Conservation (phyloP, 495 filamentous ascomycete species). For the Lasiosphaeria ovina region DNA sequence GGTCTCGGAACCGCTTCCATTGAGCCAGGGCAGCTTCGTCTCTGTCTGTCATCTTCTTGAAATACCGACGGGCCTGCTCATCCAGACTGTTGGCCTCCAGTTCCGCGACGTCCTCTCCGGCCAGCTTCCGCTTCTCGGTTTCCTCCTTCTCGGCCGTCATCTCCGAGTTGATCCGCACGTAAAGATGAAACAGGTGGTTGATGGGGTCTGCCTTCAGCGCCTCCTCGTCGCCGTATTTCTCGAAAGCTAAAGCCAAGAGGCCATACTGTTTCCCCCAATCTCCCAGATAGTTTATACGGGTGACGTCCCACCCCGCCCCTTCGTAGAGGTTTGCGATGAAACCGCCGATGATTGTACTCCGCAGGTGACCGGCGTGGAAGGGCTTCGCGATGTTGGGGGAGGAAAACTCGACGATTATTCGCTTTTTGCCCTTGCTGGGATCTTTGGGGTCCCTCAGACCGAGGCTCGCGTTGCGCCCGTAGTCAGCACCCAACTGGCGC, state of each 20-base stretch:
- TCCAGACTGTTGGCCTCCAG: conserved; percentile 55
- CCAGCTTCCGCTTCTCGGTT: conserved; percentile 44
- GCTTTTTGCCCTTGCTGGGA: conserved; percentile 68
- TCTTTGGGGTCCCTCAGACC: conserved; percentile 68
- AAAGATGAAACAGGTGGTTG: conserved; percentile 63
- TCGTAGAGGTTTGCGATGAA: conserved; percentile 62
- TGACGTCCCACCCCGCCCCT: conserved; percentile 59
- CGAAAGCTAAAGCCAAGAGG: conserved; percentile 57
- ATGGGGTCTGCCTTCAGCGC: conserved; percentile 57
- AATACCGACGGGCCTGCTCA: conserved; percentile 70
- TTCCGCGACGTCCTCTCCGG: conserved; percentile 49
- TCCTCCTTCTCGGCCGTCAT: conserved; percentile 56
- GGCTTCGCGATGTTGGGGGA: conserved; percentile 65
- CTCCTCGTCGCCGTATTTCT: conserved; percentile 59
- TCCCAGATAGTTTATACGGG: conserved; percentile 64
- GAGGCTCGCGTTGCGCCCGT: conserved; percentile 62
- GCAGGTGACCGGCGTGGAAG: conserved; percentile 66
- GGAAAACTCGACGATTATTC: conserved; percentile 60
- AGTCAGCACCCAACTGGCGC: conserved; percentile 57
- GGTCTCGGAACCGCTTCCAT: conserved; percentile 85
- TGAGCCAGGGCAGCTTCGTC: conserved; percentile 71
- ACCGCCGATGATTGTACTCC: conserved; percentile 65
- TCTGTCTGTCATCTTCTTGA: conserved; percentile 86
- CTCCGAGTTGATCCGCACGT: conserved; percentile 60
- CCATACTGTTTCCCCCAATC: conserved; percentile 71